phyloP scores from a whole-genome alignment of 768 basidiomycete genomes.

The Kwoniella sp. region DNA sequence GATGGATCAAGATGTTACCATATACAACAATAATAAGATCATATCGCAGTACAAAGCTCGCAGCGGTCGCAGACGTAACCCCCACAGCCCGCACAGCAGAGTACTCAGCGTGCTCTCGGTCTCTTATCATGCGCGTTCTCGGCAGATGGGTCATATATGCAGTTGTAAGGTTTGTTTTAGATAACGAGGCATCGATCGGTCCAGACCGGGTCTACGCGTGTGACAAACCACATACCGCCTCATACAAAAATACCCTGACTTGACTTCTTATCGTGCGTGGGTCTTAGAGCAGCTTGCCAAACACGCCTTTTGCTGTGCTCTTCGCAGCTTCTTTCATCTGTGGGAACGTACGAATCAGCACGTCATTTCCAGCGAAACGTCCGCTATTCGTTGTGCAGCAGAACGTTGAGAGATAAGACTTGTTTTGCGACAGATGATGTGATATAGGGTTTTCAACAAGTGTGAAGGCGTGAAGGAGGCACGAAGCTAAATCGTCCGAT shows the following conservation, averaged over 20 bases:
- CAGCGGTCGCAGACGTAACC: too few relatives aligned
- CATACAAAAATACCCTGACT: not conserved
- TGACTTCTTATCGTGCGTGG: not conserved
- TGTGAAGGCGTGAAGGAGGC: not conserved
- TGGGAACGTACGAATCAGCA: not conserved
- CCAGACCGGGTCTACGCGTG: too few relatives aligned
- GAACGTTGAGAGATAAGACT: not conserved
- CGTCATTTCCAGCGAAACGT: conserved; percentile 2
- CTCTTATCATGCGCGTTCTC: too few relatives aligned
- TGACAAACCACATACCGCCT: not conserved
- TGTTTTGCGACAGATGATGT: not conserved
- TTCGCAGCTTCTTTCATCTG: conserved; percentile 55
- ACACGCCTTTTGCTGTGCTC: conserved; percentile 45
- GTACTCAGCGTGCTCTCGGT: too few relatives aligned
- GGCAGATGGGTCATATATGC: too few relatives aligned
- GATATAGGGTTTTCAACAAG: not conserved
- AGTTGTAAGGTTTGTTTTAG: too few relatives aligned
- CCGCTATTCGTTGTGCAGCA: too few relatives aligned
- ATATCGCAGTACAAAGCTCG: too few relatives aligned
- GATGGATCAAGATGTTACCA: too few relatives aligned
- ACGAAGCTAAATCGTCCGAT: not conserved
- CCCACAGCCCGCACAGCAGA: too few relatives aligned
- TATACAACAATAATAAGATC: too few relatives aligned
- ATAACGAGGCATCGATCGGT: too few relatives aligned
- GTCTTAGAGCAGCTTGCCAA: conserved; percentile 43